phyloP scores from a whole-genome alignment of 306 rosid species.

The cucumber (Cucumis sativus) region Cucumber_9930_V3 NC_026657.2:6110001-6110500 shows the following conservation, averaged over 20 bases:
- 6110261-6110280: not conserved
- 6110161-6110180: not conserved
- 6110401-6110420: constrained; percentile 92
- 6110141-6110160: not conserved
- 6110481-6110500: constrained; percentile 16
- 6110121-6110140: not conserved
- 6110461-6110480: constrained; percentile 96
- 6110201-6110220: not conserved
- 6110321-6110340: not conserved
- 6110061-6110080: not conserved
- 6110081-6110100: not conserved
- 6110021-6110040: not conserved
- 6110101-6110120: not conserved
- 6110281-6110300: not conserved
- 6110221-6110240: not conserved
- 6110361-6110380: constrained; percentile 82
- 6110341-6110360: constrained; percentile 23
- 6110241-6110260: not conserved
- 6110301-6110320: not conserved
- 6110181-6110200: not conserved
- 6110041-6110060: not conserved
- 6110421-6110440: constrained; percentile 93
- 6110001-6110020: not conserved
- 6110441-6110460: constrained; percentile 91
- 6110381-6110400: constrained; percentile 70